Percentiles rank a stretch among this genome's conserved stretches.
Conservation (phyloP, 116 monocot genomes). For the Trichopus zeylanicus region DNA sequence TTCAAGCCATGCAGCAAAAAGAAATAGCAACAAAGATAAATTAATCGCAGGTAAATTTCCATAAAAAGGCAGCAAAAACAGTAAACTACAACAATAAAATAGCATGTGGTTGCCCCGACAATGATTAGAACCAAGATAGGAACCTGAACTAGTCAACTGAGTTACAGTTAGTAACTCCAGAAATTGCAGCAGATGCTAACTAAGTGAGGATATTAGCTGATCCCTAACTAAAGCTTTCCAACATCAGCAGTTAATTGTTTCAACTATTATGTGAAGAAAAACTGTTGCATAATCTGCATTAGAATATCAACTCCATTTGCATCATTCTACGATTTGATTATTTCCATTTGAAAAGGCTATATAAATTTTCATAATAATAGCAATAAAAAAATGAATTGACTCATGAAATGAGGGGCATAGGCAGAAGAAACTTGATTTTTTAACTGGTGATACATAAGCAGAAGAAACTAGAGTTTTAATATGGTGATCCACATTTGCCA, state of each 20-base stretch:
- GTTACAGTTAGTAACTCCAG: too few species aligned
- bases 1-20: not conserved
- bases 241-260: too few species aligned
- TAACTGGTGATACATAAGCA: not conserved
- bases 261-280: not conserved
- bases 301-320: too few species aligned
- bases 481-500: constrained; percentile 55
- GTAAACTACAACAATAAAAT: not conserved
- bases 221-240: too few species aligned
- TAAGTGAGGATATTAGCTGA: too few species aligned
- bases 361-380: not conserved
- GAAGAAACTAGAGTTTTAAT: not conserved
- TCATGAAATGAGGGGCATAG: not conserved
- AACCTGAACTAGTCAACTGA: too few species aligned
- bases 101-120: too few species aligned
- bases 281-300: too few species aligned
- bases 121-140: too few species aligned
- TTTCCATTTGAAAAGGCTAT: not conserved
- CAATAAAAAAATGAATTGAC: not conserved
- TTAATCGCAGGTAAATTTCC: not conserved
- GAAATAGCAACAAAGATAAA: not conserved
- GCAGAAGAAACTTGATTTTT: too few species aligned
- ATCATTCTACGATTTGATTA: not conserved
- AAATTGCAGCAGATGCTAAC: too few species aligned
- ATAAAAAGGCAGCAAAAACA: not conserved